Evolutionary conservation across 192 early-diverging fungal genomes (phyloP).

Genomic region (Podila epigama): DNA sequence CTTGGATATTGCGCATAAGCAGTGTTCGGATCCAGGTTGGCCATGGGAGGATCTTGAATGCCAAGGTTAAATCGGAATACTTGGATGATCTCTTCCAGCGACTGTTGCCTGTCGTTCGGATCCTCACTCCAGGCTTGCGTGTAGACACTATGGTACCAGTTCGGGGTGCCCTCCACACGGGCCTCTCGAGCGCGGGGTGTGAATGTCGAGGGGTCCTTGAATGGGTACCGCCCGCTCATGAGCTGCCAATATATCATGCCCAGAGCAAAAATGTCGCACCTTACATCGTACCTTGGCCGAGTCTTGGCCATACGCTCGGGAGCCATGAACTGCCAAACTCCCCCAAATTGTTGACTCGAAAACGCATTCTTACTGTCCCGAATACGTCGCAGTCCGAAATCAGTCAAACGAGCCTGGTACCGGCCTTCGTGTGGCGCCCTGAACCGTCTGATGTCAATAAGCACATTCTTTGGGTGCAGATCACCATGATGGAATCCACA

Average conservation of each 20-base stretch:
- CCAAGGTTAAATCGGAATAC: slow-evolving; percentile 29
- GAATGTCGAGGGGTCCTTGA: slow-evolving; percentile 27
- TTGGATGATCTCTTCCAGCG: slow-evolving; percentile 19
- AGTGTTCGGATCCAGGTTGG: slow-evolving; percentile 10
- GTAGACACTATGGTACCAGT: slow-evolving; percentile 25
- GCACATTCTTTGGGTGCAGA: slow-evolving; percentile 41
- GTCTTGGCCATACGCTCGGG: slow-evolving; percentile 41
- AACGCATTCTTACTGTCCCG: slow-evolving; percentile 27
- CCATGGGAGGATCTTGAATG: slow-evolving; percentile 3
- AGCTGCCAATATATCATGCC: slow-evolving; percentile 46
- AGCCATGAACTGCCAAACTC: slow-evolving; percentile 47
- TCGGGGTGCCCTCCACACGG: slow-evolving; percentile 22
- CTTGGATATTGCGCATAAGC: slow-evolving; percentile 10
- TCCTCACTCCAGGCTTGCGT: slow-evolving; percentile 32
- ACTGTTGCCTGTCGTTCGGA: slow-evolving; percentile 27
- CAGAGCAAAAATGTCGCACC: slow-evolving; percentile 42
- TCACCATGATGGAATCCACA: slow-evolving; percentile 47
- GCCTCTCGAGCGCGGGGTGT: slow-evolving; percentile 23
- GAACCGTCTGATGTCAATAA: slow-evolving; percentile 27
- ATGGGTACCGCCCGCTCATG: slow-evolving; percentile 36
- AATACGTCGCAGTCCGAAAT: slow-evolving; percentile 42
- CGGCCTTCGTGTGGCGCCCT: slow-evolving; percentile 16
- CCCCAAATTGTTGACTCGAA: slow-evolving; percentile 47
- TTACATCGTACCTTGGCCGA: slow-evolving; percentile 36
- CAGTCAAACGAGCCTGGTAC: slow-evolving; percentile 32